Conservation (phyloP, 148 eudicot species). For the Agrostemma githago region DNA sequence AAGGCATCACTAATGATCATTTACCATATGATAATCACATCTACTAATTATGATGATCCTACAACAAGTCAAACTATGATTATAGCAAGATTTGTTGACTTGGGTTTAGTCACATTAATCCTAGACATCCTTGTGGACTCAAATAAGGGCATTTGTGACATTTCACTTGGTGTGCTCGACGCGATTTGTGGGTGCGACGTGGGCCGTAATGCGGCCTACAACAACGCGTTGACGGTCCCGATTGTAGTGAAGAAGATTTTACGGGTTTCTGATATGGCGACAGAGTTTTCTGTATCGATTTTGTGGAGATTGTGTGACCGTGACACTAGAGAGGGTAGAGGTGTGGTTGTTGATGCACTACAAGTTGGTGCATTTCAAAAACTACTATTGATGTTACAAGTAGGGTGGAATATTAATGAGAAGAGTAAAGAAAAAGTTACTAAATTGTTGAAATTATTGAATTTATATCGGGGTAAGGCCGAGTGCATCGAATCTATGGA, state of each 20-base stretch:
- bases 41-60: not conserved
- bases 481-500: conserved; percentile 79
- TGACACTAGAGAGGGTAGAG: conserved; percentile 35
- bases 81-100: conserved; percentile 32
- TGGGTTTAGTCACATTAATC: conserved; percentile 41
- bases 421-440: conserved; percentile 60
- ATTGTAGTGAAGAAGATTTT: conserved; percentile 69
- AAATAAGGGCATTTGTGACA: conserved; percentile 53
- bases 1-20: conserved; percentile 50
- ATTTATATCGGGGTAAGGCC: conserved; percentile 38
- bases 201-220: conserved; percentile 40
- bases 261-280: conserved; percentile 62
- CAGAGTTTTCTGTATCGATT: conserved; percentile 58
- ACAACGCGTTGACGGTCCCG: conserved; percentile 47
- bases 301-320: conserved; percentile 48
- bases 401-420: conserved; percentile 46
- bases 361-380: conserved; percentile 85
- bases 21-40: conserved; percentile 35
- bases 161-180: conserved; percentile 53
- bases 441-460: conserved; percentile 55
- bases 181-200: conserved; percentile 31
- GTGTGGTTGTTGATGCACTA: conserved; percentile 54
- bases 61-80: conserved; percentile 4
- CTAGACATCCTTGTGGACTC: conserved; percentile 57
- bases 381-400: conserved; percentile 59